Evolutionary conservation across 2,329 filamentous ascomycete species (phyloP), one percentile per base, ranked within the genome.

Genomic region (Cladorrhinum sp.): DNA sequence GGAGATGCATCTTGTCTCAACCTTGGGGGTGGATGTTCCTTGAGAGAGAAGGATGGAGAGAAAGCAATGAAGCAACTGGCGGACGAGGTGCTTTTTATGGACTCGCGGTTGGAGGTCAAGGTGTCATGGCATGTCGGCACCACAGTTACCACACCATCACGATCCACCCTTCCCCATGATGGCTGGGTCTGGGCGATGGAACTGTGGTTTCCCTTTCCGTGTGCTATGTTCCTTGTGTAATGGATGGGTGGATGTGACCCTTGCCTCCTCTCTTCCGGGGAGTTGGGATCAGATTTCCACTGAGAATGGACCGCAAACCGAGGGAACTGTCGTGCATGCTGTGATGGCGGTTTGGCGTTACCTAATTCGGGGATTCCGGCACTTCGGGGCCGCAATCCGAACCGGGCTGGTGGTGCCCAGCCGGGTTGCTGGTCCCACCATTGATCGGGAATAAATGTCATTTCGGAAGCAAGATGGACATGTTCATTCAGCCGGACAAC

Each of bases 1-100:
- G 46, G 55, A 64, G 59, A 64, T 66, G 61, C 65, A 67, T 67
- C 54, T 61, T 65, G 62, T 60, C 54, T 57, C 46, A 48, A 57
- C 21, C 36, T 21, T 52, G 18, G 12, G 24, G 26, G 26, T 16
- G 51, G 26, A 46, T 36, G 30, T 30, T 55, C 39, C 48, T 49
- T 26, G 24, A 24, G 56, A n/a, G 9, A 16, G 18, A 42, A 49
- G 14, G 58, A 50, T 54, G 30, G 20, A 55, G 62, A 36, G 26
- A 42, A 14, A 14, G 16, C 20, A 24, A 28, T 28, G 36, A 57
- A 1, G 8, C 3, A 46, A 21, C n/a, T 5, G 14, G 8, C 49
- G 49, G 20, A 24, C 16, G 33, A 46, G 18, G 18, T 10, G n/a
- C 49, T 53, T 26, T 58, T 59, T 59, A 52, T 58, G 56, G 28